Conservation (phyloP, 352 stramenopile genomes). For the Chloridella minuta region DNA sequence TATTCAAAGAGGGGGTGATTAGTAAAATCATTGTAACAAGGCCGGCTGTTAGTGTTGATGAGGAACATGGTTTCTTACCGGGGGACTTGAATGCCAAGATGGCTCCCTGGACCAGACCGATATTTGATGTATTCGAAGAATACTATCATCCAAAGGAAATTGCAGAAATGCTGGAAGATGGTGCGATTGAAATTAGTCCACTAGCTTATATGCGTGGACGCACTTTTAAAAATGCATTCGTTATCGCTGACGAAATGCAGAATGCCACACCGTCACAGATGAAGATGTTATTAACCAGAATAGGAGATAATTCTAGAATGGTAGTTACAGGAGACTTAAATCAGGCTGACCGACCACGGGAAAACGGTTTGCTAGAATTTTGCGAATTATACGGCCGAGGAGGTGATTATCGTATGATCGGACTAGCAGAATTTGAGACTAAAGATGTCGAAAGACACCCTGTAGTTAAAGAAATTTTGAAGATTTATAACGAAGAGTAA, state of each 20-base stretch:
- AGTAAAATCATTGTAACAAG: slow-evolving; percentile 1
- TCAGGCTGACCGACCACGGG: not conserved
- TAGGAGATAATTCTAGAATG: not conserved
- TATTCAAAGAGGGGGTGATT: not conserved
- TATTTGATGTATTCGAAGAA: not conserved
- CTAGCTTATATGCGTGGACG: not conserved
- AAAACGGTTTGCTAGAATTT: too few species aligned
- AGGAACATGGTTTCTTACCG: slow-evolving; percentile 1
- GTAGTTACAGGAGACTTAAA: slow-evolving; percentile 1
- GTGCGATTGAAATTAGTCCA: not conserved
- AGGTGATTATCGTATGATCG: too few species aligned
- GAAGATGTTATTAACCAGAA: not conserved
- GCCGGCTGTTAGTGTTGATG: not conserved
- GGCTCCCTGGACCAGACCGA: not conserved
- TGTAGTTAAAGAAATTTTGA: too few species aligned
- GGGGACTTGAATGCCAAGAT: not conserved
- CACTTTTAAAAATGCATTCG: slow-evolving; percentile 2
- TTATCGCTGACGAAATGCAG: not conserved
- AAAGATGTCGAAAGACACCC: too few species aligned
- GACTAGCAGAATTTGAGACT: too few species aligned
- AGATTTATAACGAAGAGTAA: too few species aligned
- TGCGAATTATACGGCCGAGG: too few species aligned
- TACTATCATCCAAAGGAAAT: not conserved
- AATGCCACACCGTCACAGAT: not conserved
- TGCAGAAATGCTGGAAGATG: slow-evolving; percentile 11